Evolutionary conservation across 176 grass and related monocot genomes (phyloP), one percentile per base, ranked within the genome.

Genomic region (Olyra latifolia): DNA sequence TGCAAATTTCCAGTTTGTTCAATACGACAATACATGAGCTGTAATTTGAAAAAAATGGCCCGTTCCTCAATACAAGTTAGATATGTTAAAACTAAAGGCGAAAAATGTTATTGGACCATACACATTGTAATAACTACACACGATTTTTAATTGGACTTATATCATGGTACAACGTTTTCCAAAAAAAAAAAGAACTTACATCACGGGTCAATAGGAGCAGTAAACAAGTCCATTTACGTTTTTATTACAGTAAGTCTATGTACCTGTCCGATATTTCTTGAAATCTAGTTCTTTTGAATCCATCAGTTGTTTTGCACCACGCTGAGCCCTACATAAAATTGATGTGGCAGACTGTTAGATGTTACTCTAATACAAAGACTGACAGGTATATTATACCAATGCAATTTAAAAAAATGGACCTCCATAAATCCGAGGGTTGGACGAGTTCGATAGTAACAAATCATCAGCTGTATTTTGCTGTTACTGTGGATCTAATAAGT

Each of bases 361-460:
- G 32, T 35, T 62, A 61, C 24, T 13, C 0, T 7, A 19, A 62
- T 62, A 7, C 16, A 71, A 63, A 52, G 6, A 45, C 8, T 63
- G 46, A 17, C 58, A 65, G 6, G 44, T 60, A 28, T 59, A 50
- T 62, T 70, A 24, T 9, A 30, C 43, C 10, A 47, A 74, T 38
- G 14, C 25, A 65, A 78, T 52, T 52, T 62, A 35, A 79, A 62
- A 22, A 70, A 64, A 50, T 63, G 56, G 28, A 63, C 43, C 39
- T 84, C 72, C 43, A 39, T 30, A 44, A 77, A 49, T 71, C 59
- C 32, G n/a, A 41, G 69, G 49, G 25, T n/a, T 79, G 13, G 60
- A 62, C 39, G 46, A 68, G 49, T 65, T 50, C 57, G 50, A 67
- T 14, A 79, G n/a, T 79, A 47, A 52, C 45, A 2, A 54, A 28